A percentile compares a stretch with the other conserved stretches of the same genome.
phyloP scores from a whole-genome alignment of 2,329 filamentous ascomycete genomes.

The Calonectria ilicicola region DNA sequence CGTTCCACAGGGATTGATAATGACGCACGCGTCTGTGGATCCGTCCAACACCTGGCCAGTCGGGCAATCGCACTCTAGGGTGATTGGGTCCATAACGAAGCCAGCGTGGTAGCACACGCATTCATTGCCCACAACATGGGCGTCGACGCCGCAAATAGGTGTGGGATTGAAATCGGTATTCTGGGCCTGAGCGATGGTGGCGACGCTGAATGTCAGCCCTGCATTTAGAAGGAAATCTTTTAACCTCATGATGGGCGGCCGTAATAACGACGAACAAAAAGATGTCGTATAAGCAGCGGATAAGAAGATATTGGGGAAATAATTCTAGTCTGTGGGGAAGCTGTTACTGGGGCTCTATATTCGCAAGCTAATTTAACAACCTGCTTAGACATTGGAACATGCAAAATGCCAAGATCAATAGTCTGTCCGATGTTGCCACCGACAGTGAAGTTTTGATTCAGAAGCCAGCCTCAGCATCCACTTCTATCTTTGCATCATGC shows the following conservation, averaged over 20 bases:
- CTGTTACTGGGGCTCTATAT: neutral
- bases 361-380: neutral
- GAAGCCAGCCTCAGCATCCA: neutral
- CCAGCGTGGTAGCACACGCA: constrained; percentile 17
- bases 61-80: neutral
- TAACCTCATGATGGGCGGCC: constrained; percentile 31
- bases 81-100: neutral
- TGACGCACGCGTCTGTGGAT: neutral
- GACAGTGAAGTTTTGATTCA: neutral
- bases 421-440: neutral
- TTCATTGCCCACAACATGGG: neutral
- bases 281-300: neutral
- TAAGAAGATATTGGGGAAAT: neutral
- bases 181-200: constrained; percentile 33
- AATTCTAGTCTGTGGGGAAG: neutral
- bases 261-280: constrained; percentile 12
- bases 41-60: neutral
- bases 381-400: neutral
- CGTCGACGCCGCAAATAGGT: neutral
- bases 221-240: constrained; percentile 31
- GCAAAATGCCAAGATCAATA: neutral
- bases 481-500: neutral
- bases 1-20: neutral
- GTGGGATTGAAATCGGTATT: too few species aligned
- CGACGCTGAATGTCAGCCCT: constrained; percentile 24